phyloP scores from a whole-genome alignment of 2,329 filamentous ascomycete genomes.

The Penicillium nordicum region DNA sequence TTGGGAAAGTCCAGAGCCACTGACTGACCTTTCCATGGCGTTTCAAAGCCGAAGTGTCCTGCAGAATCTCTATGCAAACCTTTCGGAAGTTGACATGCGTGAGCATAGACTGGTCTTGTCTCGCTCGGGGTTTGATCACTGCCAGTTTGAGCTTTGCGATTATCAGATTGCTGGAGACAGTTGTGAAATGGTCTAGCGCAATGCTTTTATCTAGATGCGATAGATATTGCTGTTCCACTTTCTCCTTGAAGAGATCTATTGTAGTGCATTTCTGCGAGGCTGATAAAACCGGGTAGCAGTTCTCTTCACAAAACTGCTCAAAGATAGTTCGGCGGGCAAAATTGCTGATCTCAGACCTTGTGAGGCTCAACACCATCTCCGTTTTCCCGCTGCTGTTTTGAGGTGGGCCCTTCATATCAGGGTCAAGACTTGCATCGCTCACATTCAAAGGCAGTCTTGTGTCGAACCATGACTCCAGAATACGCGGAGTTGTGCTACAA shows the following conservation, averaged over 20 bases:
- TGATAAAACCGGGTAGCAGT: conserved; percentile 15
- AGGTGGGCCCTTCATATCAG: conserved; percentile 8
- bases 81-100: conserved; percentile 1
- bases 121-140: conserved; percentile 8
- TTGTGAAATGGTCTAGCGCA: conserved; percentile 15
- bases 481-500: conserved; percentile 6
- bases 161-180: conserved; percentile 10
- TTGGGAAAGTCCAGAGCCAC: conserved; percentile 24
- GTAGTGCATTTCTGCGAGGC: conserved; percentile 14
- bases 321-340: conserved; percentile 23
- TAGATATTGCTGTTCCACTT: conserved; percentile 13
- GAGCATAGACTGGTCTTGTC: neutral
- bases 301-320: conserved; percentile 15
- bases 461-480: conserved; percentile 12
- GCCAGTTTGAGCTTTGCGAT: conserved; percentile 15
- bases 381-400: conserved; percentile 7
- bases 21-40: conserved; percentile 11
- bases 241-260: conserved; percentile 15
- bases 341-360: conserved; percentile 16
- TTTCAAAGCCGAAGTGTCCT: conserved; percentile 12
- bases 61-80: conserved; percentile 18
- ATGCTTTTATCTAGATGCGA: conserved; percentile 13
- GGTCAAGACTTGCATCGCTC: conserved; percentile 13
- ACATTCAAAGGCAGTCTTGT: conserved; percentile 18
- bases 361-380: conserved; percentile 26